phyloP scores from a whole-genome alignment of 2,329 filamentous ascomycete species.

The Fusarium continuum region DNA sequence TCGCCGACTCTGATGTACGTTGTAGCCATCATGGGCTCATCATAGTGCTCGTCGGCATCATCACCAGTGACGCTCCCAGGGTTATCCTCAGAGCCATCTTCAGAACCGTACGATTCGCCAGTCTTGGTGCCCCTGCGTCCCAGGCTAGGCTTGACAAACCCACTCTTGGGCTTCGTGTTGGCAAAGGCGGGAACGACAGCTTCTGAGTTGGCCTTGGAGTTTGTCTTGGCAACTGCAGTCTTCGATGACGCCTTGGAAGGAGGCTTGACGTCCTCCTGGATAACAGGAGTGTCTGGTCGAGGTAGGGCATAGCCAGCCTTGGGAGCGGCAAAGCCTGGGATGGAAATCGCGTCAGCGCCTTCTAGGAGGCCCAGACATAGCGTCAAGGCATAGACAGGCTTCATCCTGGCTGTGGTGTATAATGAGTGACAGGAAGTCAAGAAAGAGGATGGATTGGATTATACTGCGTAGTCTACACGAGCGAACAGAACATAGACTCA shows the following conservation, averaged over 20 bases:
- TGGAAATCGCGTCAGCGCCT: background rate
- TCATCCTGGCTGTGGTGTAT: background rate
- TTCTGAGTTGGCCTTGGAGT: background rate
- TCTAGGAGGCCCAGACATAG: slow-evolving; percentile 3
- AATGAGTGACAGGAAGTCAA: background rate
- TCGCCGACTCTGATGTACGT: background rate
- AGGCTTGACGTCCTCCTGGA: background rate
- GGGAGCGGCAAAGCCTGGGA: background rate
- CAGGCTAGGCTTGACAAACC: background rate
- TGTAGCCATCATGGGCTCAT: slow-evolving; percentile 11
- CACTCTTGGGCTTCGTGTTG: background rate
- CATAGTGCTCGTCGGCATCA: background rate
- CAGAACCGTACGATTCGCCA: background rate
- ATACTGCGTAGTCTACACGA: background rate
- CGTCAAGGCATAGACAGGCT: slow-evolving; percentile 1
- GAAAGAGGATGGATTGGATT: background rate
- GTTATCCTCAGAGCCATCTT: background rate
- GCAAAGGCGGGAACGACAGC: background rate
- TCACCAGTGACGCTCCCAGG: background rate
- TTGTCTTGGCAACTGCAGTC: background rate
- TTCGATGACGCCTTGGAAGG: background rate
- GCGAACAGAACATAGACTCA: background rate
- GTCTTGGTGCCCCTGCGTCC: background rate
- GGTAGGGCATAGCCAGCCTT: slow-evolving; percentile 4
- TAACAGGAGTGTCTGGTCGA: background rate